Base-by-base conservation (phyloP, 768 basidiomycete genomes). In the Serendipita sp. region DNA sequence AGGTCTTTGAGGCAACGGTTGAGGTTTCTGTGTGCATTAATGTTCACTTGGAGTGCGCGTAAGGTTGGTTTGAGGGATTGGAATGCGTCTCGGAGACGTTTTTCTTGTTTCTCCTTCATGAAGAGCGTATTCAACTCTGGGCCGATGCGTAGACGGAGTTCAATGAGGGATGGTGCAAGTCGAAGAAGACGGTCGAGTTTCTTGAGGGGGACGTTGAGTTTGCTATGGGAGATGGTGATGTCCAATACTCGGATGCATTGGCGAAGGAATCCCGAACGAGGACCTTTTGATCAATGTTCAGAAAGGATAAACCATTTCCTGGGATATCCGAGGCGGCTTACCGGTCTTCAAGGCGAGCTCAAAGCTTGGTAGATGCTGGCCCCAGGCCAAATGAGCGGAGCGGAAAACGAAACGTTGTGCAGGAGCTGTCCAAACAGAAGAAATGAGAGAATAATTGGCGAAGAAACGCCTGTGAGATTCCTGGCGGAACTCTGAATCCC, bases 401-500 rank as follows among this genome's bases (percentile, higher is more conserved):
- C 56, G 56, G 56, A 28, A 60, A 30, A 60, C 34, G 28, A 24
- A 60, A n/a, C 56, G 56, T 32, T 60, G 56, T 24, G 56, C 56
- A 34, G 56, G 30, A 4, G 35, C 16, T 4, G 56, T 60, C 56
- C 56, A 60, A 38, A 28, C 30, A 11, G 24, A n/a, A n/a, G 56
- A 60, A 60, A 60, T 60, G 28, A 34, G 56, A 11, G 56, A 60
- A 60, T 37, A 60, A 34, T 28, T 8, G 56, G 34, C 16, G 37
- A 60, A 60, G 56, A 60, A 60, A 10, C 56, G 56, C 35, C 56
- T 28, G 10, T n/a, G 35, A 30, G 18, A n/a, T 38, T 60, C 28
- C n/a, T 24, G 56, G 28, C 56, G 56, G n/a, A 60, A 60, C 56
- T 60, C 56, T n/a, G 56, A 60, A 37, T 60, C 56, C 56, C 56